These are phyloP conservation scores for Pleurozium schreberi DNA, from an alignment of 225 moss, liverwort and hornwort species.

Conservation along the genomic window DNA sequence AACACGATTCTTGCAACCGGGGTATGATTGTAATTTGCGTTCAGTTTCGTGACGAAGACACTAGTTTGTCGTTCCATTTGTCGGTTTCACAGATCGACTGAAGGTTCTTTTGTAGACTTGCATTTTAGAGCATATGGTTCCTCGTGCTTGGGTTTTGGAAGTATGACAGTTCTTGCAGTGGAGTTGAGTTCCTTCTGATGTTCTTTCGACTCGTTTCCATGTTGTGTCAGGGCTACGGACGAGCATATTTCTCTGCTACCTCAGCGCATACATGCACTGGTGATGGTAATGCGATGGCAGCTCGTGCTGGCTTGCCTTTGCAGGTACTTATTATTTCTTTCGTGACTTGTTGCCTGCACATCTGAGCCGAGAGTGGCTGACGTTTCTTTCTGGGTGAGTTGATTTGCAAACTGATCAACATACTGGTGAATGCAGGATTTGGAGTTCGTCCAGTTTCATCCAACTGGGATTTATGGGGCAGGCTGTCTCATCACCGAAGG, in stretches of 20 bases:
- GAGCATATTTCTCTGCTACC: conserved; percentile 93
- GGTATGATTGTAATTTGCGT: conserved; percentile 13
- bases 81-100: background rate
- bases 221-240: conserved; percentile 65
- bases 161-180: background rate
- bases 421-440: conserved; percentile 48
- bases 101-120: background rate
- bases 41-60: background rate
- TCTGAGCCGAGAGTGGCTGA: background rate
- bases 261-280: conserved; percentile 98
- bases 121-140: background rate
- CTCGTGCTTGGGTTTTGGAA: background rate
- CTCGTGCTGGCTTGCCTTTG: conserved; percentile 78
- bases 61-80: background rate
- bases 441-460: conserved; percentile 98
- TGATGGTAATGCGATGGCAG: conserved; percentile 93
- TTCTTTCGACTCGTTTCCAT: background rate
- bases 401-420: background rate
- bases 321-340: conserved; percentile 22
- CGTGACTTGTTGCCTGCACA: background rate
- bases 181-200: background rate
- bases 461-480: conserved; percentile 91
- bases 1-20: conserved; percentile 91
- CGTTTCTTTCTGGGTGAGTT: background rate
- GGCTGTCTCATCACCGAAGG: conserved; percentile 97